phyloP scores from a whole-genome alignment of 2,329 filamentous ascomycete genomes.

The Talaromyces sp. region DNA sequence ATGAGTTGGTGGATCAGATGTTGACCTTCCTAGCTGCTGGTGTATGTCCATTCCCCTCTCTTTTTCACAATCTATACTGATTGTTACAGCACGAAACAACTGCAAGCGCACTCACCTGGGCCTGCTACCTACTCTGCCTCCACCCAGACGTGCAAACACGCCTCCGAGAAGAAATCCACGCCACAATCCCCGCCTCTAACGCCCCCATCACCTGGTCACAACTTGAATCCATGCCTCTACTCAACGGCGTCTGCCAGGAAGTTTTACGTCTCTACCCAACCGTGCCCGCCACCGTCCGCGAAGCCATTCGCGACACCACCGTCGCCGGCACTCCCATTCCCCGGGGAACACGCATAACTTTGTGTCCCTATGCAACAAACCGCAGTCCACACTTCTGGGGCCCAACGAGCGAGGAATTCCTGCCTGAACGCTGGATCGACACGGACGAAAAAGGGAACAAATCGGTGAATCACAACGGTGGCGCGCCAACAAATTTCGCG shows the following conservation, averaged over 20 bases:
- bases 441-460: constrained; percentile 49
- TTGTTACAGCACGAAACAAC: constrained; percentile 49
- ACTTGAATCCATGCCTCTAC: constrained; percentile 67
- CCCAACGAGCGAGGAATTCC: constrained; percentile 63
- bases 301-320: constrained; percentile 39
- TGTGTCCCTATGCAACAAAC: constrained; percentile 67
- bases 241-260: constrained; percentile 73
- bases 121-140: constrained; percentile 48
- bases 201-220: constrained; percentile 22
- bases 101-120: constrained; percentile 50
- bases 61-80: constrained; percentile 8
- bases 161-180: constrained; percentile 48
- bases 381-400: constrained; percentile 68
- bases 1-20: constrained; percentile 38
- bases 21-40: constrained; percentile 38
- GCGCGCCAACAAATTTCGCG: constrained; percentile 32
- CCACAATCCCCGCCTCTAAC: constrained; percentile 32
- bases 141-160: constrained; percentile 44
- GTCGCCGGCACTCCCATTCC: constrained; percentile 63
- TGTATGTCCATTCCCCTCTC: constrained; percentile 14
- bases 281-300: constrained; percentile 35
- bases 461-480: constrained; percentile 49
- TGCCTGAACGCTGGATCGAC: constrained; percentile 69
- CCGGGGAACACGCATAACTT: constrained; percentile 62
- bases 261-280: constrained; percentile 49